Base-by-base conservation (phyloP, 83 land plant genomes). In the Thuja plicata region DNA sequence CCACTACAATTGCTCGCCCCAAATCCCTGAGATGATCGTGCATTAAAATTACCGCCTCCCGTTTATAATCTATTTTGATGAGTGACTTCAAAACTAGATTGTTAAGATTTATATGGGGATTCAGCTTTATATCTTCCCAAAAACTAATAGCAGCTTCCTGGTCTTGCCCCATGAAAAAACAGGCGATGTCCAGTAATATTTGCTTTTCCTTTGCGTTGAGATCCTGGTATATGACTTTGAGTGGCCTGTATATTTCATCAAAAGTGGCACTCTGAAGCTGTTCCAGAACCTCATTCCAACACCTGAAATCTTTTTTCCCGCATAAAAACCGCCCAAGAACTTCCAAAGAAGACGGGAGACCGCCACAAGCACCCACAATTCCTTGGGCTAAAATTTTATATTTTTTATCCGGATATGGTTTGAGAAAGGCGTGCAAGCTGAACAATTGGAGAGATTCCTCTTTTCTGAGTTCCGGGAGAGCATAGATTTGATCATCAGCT, bases 1-100 rank as follows among this genome's bases (percentile, higher is more conserved):
- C 16, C n/a, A 7, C 32, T 12, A 48, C 87, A 19, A 55, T 86
- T 21, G 38, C 46, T 60, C 70, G 46, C 11, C 87, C 84, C 84
- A 81, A 32, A 41, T 81, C 84, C 84, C 84, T 81, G 8, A 81
- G 84, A 6, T 35, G 84, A 41, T 81, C 41, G 37, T 81, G 84
- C 84, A 81, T 37, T 41, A 8, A 66, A 66, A 66, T 66, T 24
- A 66, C 30, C 8, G 27, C 38, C 83, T 80, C 45, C 84, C 37
- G 40, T 24, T 41, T 81, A 38, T 81, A 38, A 41, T 81, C 84
- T 38, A 81, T 41, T 21, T 81, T 81, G 12, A 81, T 10, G 2
- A 81, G 84, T 17, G 84, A 81, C 41, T 35, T 81, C 19, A 17
- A 3, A 16, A 81, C 21, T 37, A 81, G 30, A 38, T 38, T 41